Percentiles rank a stretch among this genome's conserved stretches.
These are phyloP conservation scores for Alternaria sp. DNA, from an alignment of 2,329 filamentous ascomycete genomes.

Conservation along the genomic window DNA sequence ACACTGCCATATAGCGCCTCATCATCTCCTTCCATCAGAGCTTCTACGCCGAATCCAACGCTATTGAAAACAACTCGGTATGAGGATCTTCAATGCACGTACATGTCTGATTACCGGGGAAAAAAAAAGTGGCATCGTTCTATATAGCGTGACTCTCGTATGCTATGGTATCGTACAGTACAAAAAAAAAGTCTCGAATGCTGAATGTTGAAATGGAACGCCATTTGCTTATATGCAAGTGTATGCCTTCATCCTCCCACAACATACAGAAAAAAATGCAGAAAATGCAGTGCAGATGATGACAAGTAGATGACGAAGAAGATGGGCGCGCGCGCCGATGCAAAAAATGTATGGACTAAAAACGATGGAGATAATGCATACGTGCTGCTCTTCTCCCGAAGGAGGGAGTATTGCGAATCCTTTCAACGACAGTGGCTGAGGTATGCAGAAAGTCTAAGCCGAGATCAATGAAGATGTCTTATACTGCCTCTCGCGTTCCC, in stretches of 20 bases:
- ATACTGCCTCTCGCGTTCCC: background rate
- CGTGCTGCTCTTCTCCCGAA: constrained; percentile 2
- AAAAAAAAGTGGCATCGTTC: background rate
- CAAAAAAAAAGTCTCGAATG: background rate
- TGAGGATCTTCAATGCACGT: too few relatives aligned
- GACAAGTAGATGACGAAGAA: background rate
- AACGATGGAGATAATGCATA: constrained; percentile 1
- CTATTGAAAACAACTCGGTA: too few relatives aligned
- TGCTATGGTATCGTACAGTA: constrained; percentile 7
- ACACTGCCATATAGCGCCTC: too few relatives aligned
- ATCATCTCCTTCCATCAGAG: too few relatives aligned
- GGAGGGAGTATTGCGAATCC: background rate
- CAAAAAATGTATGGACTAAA: background rate
- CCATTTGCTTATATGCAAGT: constrained; percentile 2
- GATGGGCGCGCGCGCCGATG: background rate
- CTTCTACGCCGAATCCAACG: too few relatives aligned
- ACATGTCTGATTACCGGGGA: background rate
- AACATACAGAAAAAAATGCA: background rate
- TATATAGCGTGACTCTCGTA: constrained; percentile 1
- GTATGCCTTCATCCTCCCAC: background rate
- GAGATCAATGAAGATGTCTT: background rate
- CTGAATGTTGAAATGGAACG: constrained; percentile 2
- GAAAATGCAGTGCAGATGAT: background rate
- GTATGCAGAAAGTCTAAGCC: background rate
- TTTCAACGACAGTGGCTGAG: background rate